Evolutionary conservation across 257 asterid genomes (phyloP).

Genomic region (Knoxia roxburghii): DNA sequence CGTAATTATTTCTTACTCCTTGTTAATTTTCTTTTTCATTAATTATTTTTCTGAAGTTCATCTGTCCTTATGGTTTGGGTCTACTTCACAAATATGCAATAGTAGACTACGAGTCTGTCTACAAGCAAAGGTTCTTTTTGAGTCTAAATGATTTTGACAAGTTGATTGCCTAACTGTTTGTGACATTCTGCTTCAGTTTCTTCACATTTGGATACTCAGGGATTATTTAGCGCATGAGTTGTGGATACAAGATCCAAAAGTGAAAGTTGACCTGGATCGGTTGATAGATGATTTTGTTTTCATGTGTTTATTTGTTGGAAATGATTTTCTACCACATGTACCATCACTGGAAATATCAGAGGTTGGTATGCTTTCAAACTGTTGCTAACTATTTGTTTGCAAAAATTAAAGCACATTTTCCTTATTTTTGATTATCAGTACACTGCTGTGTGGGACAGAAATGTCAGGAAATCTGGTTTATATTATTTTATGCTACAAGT

Average conservation of each 20-base stretch:
- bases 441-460: background rate
- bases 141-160: background rate
- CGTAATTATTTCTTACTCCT: too few species aligned
- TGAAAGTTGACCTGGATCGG: conserved; percentile 42
- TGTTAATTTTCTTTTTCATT: too few species aligned
- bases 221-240: conserved; percentile 44
- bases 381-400: background rate
- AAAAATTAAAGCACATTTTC: background rate
- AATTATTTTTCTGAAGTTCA: too few species aligned
- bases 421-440: background rate
- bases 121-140: background rate
- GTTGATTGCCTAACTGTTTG: background rate
- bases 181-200: conserved; percentile 31
- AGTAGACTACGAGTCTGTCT: background rate
- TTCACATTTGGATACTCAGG: conserved; percentile 55
- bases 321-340: conserved; percentile 66
- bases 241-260: conserved; percentile 36
- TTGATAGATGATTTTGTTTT: conserved; percentile 61
- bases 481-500: background rate
- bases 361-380: conserved; percentile 34
- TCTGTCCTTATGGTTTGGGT: background rate
- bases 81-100: background rate
- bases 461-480: background rate
- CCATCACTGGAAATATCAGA: conserved; percentile 58
- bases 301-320: conserved; percentile 62